Evolutionary conservation across 2,329 filamentous ascomycete species (phyloP), one percentile per base, ranked within the genome.

Genomic region (Botrytis porri): DNA sequence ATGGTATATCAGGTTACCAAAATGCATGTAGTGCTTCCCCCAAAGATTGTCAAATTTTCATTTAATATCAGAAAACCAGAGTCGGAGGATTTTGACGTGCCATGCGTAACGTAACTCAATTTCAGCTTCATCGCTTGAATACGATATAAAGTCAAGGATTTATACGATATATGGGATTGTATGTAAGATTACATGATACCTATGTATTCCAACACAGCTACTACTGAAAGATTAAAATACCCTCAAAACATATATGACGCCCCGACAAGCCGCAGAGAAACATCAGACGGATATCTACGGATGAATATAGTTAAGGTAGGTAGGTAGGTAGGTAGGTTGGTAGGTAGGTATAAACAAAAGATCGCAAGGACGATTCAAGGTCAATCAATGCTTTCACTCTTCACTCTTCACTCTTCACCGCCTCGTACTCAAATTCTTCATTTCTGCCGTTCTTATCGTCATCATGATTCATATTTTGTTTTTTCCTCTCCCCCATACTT

Each of bases 331-430:
- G 43, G 43, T 22, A 3, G 8, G 43, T 7, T 48, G 7, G 37
- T 4, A 37, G 37, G 37, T 37, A 48, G 43, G 20, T 48, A 48
- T 48, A 54, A 67, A 67, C 45, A 14, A 20, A n/a, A 54, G 6
- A 39, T 22, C 45, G 64, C 45, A 32, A 67, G 48, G 64, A 67
- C 41, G 25, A 29, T 67, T 66, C 64, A 39, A 54, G 45, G 45
- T 29, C 35, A 41, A 67, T 29, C 35, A 41, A 67, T 41, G 45
- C 25, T 57, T 67, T 66, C 45, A 66, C 64, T 45, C 29, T 67
- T 66, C 45, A 66, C 64, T n/a, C n/a, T n/a, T n/a, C n/a, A n/a
- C 18, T 8, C 29, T 67, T 66, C 45, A 66, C 64, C 64, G 64
- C 35, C 25, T 66, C 35, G 8, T 18, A 16, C 35, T 39, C 35